Evolutionary conservation across 2,329 filamentous ascomycete species (phyloP), one percentile per base, ranked within the genome.

Genomic region (Delphinella strobiligena): DNA sequence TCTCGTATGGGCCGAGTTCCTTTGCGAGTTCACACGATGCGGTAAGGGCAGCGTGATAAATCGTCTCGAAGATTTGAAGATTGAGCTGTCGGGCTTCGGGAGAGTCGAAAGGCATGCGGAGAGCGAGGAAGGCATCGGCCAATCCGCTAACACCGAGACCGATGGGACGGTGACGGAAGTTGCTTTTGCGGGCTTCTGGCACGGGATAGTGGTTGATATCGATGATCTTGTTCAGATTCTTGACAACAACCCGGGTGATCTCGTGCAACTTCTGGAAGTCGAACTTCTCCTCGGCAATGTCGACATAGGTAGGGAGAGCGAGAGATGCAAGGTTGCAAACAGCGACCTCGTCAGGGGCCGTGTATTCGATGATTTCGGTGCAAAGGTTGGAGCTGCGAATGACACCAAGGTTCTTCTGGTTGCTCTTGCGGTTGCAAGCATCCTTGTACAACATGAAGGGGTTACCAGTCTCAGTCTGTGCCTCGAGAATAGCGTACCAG

Each of bases 371-470:
- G 54, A 98, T 98, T 67, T 98, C 91, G 37, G 89, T 96, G 78
- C 91, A 98, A 36, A 98, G 74, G 65, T 98, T 98, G 57, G 91
- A 98, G 73, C 86, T 95, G 64, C 87, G 87, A 54, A 98, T 98
- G 47, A 88, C 95, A 50, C 91, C 91, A 22, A 98, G 74, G 67
- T 98, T 98, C 81, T 98, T 96, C 71, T 98, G 91, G 76, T 98
- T 98, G 74, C 88, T 95, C 82, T 98, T 98, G 62, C 79, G 79
- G 77, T 98, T 98, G 78, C 83, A 89, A 56, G 80, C 75, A 66
- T 98, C 91, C 74, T 98, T 98, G 80, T 98, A 98, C 45, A 96
- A 80, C 86, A 98, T 98, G 69, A 94, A 98, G 36, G 91, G 91
- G 66, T 93, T 96, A 53, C 91, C 91, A 34, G 91, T 98, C 77